These are phyloP conservation scores for Penicillium subrubescens DNA, from an alignment of 495 filamentous ascomycete genomes.

Conservation along the genomic window DNA sequence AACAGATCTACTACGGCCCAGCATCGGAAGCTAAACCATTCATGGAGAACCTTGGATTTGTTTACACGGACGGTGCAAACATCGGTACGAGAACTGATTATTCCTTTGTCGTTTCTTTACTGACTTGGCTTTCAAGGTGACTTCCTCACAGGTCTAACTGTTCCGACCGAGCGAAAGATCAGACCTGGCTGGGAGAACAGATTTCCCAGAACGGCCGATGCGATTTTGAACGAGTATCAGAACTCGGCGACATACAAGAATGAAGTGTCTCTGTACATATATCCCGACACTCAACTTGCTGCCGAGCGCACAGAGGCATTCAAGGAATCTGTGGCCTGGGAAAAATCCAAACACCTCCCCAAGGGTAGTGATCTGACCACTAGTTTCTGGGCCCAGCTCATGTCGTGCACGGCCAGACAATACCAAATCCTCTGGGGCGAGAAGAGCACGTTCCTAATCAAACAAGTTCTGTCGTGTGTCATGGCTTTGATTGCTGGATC, in stretches of 20 bases:
- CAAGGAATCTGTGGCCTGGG: conserved; percentile 44
- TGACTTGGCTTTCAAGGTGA: conserved; percentile 57
- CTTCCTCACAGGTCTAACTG: conserved; percentile 70
- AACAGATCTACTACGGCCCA: conserved; percentile 63
- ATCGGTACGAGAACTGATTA: not conserved
- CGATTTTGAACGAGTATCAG: conserved; percentile 41
- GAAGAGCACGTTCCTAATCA: conserved; percentile 59
- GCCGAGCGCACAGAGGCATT: conserved; percentile 48
- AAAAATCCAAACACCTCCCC: conserved; percentile 37
- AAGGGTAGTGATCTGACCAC: conserved; percentile 55
- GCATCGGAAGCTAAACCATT: conserved; percentile 60
- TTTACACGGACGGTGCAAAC: conserved; percentile 56
- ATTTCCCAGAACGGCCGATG: conserved; percentile 48
- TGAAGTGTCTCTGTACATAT: conserved; percentile 48
- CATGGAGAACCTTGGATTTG: conserved; percentile 66
- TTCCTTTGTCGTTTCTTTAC: not conserved
- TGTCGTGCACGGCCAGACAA: conserved; percentile 52
- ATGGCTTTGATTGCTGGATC: conserved; percentile 45
- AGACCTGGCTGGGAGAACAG: conserved; percentile 51
- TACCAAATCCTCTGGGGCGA: conserved; percentile 62
- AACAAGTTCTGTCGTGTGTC: conserved; percentile 45
- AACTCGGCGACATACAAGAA: conserved; percentile 33
- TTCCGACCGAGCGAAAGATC: conserved; percentile 64
- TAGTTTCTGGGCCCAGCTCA: conserved; percentile 57
- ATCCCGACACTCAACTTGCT: conserved; percentile 45